Evolutionary conservation across 2,329 filamentous ascomycete species (phyloP).

Genomic region (Lecanicillium sp.): DNA sequence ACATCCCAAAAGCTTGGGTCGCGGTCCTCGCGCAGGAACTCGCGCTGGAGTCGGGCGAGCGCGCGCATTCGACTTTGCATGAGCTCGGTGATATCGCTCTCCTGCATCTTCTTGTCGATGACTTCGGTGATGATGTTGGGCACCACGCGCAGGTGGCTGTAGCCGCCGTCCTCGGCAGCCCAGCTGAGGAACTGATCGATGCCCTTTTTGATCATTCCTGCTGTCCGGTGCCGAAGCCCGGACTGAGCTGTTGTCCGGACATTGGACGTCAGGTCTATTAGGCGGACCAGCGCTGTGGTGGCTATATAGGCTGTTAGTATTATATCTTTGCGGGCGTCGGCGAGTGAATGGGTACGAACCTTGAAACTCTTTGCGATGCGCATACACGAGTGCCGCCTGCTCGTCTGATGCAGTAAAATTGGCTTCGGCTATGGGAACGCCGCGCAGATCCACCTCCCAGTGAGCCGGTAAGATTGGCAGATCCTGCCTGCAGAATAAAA

Average conservation of each 20-base stretch:
- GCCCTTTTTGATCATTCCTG: slow-evolving; percentile 24
- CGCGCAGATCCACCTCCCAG: slow-evolving; percentile 33
- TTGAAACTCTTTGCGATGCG: slow-evolving; percentile 26
- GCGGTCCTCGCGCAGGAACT: slow-evolving; percentile 22
- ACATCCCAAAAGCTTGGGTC: slow-evolving; percentile 23
- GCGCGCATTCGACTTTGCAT: slow-evolving; percentile 27
- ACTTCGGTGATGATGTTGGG: slow-evolving; percentile 32
- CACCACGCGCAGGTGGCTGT: slow-evolving; percentile 22
- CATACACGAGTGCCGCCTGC: slow-evolving; percentile 28
- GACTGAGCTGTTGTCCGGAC: slow-evolving; percentile 28
- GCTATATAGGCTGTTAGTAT: slow-evolving; percentile 21
- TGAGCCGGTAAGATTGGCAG: slow-evolving; percentile 30
- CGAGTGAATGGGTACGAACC: too few relatives aligned
- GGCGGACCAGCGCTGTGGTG: slow-evolving; percentile 27
- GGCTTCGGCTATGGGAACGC: slow-evolving; percentile 28
- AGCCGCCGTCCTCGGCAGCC: slow-evolving; percentile 33
- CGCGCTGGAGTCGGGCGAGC: slow-evolving; percentile 27
- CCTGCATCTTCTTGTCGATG: slow-evolving; percentile 21
- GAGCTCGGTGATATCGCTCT: slow-evolving; percentile 23
- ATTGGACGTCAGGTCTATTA: slow-evolving; percentile 31
- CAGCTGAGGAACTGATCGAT: slow-evolving; percentile 29
- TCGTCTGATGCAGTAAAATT: slow-evolving; percentile 25
- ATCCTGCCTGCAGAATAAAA: slow-evolving; percentile 32
- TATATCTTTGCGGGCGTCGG: too few relatives aligned
- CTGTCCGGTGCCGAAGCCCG: slow-evolving; percentile 22